A percentile compares a stretch with the other conserved stretches of the same genome.
Conservation (phyloP, 106 monocot species). For the Acorus calamus region DNA sequence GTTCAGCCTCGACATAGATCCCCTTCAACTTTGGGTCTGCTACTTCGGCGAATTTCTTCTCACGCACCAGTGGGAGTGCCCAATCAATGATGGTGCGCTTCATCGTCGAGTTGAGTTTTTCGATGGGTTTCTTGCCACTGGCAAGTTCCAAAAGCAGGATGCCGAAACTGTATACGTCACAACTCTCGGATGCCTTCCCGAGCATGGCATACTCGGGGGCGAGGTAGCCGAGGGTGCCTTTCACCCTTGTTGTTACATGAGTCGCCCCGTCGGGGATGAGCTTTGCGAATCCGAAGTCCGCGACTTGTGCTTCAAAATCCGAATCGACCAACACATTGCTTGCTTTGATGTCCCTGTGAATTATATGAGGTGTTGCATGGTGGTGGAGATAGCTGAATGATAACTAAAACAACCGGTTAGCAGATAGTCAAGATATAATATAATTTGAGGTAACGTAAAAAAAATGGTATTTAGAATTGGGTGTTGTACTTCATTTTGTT, state of each 20-base stretch:
- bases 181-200: slow-evolving; percentile 50
- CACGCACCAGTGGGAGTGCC: slow-evolving; percentile 41
- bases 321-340: slow-evolving; percentile 48
- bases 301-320: slow-evolving; percentile 40
- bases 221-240: slow-evolving; percentile 51
- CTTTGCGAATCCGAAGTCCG: slow-evolving; percentile 62
- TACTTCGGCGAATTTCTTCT: slow-evolving; percentile 30
- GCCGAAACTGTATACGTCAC: slow-evolving; percentile 62
- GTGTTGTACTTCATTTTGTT: no score
- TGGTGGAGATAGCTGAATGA: slow-evolving; percentile 46
- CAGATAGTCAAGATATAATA: no score
- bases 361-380: slow-evolving; percentile 46
- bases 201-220: slow-evolving; percentile 53
- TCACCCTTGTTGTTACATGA: slow-evolving; percentile 48
- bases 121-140: slow-evolving; percentile 42
- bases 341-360: slow-evolving; percentile 51
- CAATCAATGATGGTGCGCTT: slow-evolving; percentile 36
- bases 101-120: slow-evolving; percentile 16
- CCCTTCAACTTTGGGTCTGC: slow-evolving; percentile 39
- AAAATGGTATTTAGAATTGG: no score
- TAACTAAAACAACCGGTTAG: neutral
- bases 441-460: no score
- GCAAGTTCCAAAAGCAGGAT: slow-evolving; percentile 48
- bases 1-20: slow-evolving; percentile 18
- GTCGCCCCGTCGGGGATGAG: slow-evolving; percentile 50